Evolutionary conservation across 2,329 filamentous ascomycete species (phyloP).

Genomic region (Arachnomyces sp.): DNA sequence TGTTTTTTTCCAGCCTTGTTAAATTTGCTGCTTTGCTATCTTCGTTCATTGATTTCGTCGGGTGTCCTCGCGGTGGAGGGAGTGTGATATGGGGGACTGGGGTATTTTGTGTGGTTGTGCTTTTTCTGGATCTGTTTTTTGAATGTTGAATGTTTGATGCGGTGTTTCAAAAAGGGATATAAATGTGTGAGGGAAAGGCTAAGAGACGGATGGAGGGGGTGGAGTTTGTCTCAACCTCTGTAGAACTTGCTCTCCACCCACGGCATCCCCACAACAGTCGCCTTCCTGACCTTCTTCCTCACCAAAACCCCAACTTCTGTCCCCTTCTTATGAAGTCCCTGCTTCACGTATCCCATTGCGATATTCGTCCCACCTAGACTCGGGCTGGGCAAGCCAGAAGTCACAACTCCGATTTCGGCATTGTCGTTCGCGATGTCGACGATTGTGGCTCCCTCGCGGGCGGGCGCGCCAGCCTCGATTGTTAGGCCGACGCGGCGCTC

Average conservation of each 20-base stretch:
- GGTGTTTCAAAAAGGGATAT: constrained; percentile 8
- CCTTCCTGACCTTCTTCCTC: constrained; percentile 67
- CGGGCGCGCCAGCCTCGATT: constrained; percentile 72
- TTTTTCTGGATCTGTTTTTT: too few relatives aligned
- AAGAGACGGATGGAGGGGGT: too few relatives aligned
- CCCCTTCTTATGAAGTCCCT: constrained; percentile 73
- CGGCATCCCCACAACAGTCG: constrained; percentile 77
- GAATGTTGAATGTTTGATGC: constrained; percentile 3
- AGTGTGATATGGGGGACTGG: too few relatives aligned
- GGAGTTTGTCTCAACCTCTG: constrained; percentile 27
- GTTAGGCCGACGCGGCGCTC: constrained; percentile 73
- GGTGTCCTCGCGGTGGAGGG: too few relatives aligned
- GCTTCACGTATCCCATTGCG: constrained; percentile 86
- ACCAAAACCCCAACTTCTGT: constrained; percentile 74
- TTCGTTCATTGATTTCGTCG: too few relatives aligned
- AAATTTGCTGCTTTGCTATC: too few relatives aligned
- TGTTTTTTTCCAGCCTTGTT: too few relatives aligned
- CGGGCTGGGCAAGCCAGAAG: constrained; percentile 84
- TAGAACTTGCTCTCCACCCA: constrained; percentile 77
- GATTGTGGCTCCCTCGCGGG: constrained; percentile 80
- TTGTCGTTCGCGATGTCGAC: constrained; percentile 48
- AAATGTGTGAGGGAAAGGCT: constrained; percentile 4
- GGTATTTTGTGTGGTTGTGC: too few relatives aligned
- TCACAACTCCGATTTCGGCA: constrained; percentile 68
- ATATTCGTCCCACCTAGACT: constrained; percentile 76